Conservation (phyloP, 2,329 filamentous ascomycete genomes). For the Capronia americana region DNA sequence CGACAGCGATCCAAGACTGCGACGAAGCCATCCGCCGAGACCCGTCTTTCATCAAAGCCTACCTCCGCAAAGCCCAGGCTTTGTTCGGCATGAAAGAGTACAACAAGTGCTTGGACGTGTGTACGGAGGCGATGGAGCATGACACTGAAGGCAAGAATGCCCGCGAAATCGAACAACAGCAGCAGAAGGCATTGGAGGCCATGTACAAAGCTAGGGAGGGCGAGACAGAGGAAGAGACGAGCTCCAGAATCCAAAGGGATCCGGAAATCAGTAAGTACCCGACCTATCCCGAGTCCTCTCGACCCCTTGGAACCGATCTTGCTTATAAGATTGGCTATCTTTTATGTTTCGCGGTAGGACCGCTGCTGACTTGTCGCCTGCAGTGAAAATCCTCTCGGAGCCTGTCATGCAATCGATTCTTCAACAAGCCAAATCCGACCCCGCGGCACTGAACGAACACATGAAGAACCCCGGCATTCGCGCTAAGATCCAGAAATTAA, state of each 20-base stretch:
- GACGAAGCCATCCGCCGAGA: conserved; percentile 90
- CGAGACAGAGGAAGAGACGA: conserved; percentile 94
- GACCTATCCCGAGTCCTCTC: not conserved
- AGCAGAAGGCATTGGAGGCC: conserved; percentile 87
- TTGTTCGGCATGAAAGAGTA: conserved; percentile 98
- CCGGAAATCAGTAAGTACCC: conserved; percentile 74
- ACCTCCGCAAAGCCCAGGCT: conserved; percentile 94
- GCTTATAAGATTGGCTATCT: not conserved
- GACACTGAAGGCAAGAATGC: conserved; percentile 82
- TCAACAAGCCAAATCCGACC: conserved; percentile 93
- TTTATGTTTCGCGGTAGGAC: not conserved
- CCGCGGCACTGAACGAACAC: conserved; percentile 91
- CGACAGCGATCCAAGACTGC: conserved; percentile 90
- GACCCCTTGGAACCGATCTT: not conserved
- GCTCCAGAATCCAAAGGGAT: conserved; percentile 86
- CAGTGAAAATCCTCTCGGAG: conserved; percentile 70
- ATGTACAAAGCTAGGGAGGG: conserved; percentile 92
- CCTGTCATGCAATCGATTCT: conserved; percentile 98
- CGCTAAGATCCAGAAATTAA: conserved; percentile 91
- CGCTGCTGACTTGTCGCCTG: conserved; percentile 10
- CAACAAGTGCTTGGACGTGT: conserved; percentile 90
- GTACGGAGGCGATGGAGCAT: conserved; percentile 77
- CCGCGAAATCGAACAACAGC: conserved; percentile 90
- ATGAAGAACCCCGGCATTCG: conserved; percentile 90
- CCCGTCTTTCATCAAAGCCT: conserved; percentile 89